Percentiles rank a stretch among this genome's conserved stretches.
Conservation (phyloP, 495 filamentous ascomycete genomes). For the Halenospora varia region DNA sequence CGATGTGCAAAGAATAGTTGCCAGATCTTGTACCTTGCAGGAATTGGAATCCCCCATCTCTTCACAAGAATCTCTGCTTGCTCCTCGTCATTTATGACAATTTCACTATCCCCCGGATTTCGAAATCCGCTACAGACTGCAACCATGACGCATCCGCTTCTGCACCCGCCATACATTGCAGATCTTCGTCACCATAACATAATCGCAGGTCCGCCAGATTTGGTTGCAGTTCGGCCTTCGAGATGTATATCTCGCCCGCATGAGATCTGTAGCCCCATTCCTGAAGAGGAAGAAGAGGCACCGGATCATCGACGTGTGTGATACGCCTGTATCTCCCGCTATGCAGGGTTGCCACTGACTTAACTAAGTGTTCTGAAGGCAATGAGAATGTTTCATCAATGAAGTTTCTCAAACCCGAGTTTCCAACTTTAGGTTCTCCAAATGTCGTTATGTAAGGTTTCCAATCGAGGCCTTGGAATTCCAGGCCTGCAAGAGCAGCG, state of each 20-base stretch:
- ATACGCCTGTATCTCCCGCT: slow-evolving; percentile 63
- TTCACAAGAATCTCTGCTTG: neutral
- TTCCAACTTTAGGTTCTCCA: slow-evolving; percentile 85
- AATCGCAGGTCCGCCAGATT: slow-evolving; percentile 58
- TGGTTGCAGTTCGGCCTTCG: slow-evolving; percentile 63
- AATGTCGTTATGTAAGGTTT: slow-evolving; percentile 80
- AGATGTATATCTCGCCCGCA: slow-evolving; percentile 82
- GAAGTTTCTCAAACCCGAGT: slow-evolving; percentile 63
- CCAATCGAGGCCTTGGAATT: slow-evolving; percentile 65
- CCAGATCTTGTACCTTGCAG: slow-evolving; percentile 67
- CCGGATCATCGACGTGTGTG: slow-evolving; percentile 82
- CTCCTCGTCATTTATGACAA: neutral
- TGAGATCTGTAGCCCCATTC: slow-evolving; percentile 89
- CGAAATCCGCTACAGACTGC: neutral
- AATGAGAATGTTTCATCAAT: slow-evolving; percentile 63
- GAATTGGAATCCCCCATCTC: slow-evolving; percentile 16
- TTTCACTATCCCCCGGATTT: slow-evolving; percentile 9
- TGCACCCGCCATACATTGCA: slow-evolving; percentile 42
- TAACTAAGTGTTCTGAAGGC: slow-evolving; percentile 15
- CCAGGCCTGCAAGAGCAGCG: slow-evolving; percentile 79
- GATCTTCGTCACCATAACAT: slow-evolving; percentile 70
- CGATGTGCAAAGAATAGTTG: slow-evolving; percentile 91
- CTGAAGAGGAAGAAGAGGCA: slow-evolving; percentile 77
- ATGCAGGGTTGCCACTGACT: slow-evolving; percentile 1
- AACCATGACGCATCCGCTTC: slow-evolving; percentile 14